Conservation (phyloP, 441 rosid genomes). For the Gossypium laxum region DNA sequence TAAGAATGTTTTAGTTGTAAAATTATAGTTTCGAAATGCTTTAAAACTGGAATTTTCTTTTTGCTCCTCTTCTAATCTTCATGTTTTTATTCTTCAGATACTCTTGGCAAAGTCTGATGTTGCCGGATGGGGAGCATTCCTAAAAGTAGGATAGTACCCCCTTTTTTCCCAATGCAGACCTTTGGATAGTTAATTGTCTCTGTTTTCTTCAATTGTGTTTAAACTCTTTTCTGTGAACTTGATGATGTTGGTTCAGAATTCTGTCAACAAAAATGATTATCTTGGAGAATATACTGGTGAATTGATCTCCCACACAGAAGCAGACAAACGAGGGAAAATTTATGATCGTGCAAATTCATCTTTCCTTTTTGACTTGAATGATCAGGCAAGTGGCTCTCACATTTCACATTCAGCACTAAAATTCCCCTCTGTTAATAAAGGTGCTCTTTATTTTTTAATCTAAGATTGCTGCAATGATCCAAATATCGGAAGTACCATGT, state of each 20-base stretch:
- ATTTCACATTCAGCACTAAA: not conserved
- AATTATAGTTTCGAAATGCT: not conserved
- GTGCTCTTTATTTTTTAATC: not conserved
- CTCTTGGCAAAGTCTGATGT: constrained; percentile 63
- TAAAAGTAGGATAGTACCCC: constrained; percentile 36
- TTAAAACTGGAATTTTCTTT: constrained; percentile 10
- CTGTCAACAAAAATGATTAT: constrained; percentile 61
- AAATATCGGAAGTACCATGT: not conserved
- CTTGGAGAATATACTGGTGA: constrained; percentile 95
- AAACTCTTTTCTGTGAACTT: constrained; percentile 12
- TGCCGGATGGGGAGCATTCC: constrained; percentile 95
- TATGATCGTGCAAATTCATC: constrained; percentile 61
- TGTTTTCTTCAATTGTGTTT: not conserved
- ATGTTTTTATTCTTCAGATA: constrained; percentile 40
- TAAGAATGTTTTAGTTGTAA: not conserved
- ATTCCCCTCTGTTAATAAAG: not conserved
- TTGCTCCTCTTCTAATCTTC: constrained; percentile 9
- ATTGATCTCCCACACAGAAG: constrained; percentile 65
- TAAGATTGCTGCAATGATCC: not conserved
- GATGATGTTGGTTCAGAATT: constrained; percentile 38
- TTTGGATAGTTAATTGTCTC: not conserved
- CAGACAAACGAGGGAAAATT: constrained; percentile 70
- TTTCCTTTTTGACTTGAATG: constrained; percentile 79
- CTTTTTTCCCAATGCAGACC: not conserved
- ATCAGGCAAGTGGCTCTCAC: constrained; percentile 47